Conservation (phyloP, 2,329 filamentous ascomycete species). For the Cordyceps tenuipes region DNA sequence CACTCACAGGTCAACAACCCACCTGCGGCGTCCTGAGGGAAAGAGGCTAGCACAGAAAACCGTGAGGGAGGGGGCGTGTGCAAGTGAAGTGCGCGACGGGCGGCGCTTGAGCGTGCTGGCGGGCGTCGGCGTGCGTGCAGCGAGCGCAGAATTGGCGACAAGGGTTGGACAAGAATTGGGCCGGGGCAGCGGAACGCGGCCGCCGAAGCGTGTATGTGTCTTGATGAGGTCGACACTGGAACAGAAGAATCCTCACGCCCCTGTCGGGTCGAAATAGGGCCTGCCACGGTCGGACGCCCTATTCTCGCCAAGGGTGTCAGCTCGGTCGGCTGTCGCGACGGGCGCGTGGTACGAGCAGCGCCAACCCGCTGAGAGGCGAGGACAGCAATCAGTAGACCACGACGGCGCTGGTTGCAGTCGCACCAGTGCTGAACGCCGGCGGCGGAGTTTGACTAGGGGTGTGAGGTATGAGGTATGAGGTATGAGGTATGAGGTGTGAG, state of each 20-base stretch:
- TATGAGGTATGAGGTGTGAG: no score
- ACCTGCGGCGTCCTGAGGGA: conserved; percentile 1
- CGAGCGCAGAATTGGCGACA: conserved; percentile 1
- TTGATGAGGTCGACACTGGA: no score
- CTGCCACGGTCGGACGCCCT: background rate
- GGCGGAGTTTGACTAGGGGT: background rate
- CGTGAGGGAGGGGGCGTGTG: conserved; percentile 5
- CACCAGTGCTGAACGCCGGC: background rate
- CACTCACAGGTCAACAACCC: conserved; percentile 1
- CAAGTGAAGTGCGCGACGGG: background rate
- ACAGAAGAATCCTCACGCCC: no score
- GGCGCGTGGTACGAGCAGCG: background rate
- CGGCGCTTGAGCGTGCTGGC: conserved; percentile 1
- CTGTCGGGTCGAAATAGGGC: background rate
- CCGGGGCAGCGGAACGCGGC: background rate
- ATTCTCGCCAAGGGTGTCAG: background rate
- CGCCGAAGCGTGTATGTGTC: no score
- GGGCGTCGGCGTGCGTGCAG: background rate
- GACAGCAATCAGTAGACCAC: background rate
- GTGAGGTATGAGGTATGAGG: background rate
- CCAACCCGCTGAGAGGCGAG: background rate
- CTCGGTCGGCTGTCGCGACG: no score
- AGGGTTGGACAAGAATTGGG: background rate
- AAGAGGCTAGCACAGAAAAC: background rate
- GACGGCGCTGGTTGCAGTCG: background rate